These are phyloP conservation scores for Thielaviopsis populi DNA, from an alignment of 2,329 filamentous ascomycete genomes.

Conservation along the genomic window DNA sequence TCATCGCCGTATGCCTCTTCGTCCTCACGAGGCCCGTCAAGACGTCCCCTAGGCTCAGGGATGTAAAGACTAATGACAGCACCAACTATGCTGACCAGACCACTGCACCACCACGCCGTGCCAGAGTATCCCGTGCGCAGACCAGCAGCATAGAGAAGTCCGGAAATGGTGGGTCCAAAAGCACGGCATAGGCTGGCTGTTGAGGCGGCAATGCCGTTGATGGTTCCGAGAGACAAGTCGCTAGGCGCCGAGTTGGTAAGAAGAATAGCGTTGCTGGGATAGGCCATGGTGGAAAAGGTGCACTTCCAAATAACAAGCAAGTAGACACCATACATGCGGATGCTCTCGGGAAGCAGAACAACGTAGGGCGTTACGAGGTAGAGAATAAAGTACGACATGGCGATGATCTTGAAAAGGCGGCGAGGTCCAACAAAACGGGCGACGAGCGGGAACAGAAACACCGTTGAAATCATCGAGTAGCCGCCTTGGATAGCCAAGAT, in stretches of 20 bases:
- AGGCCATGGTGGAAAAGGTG: slow-evolving; percentile 78
- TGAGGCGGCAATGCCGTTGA: slow-evolving; percentile 85
- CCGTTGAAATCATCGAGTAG: slow-evolving; percentile 76
- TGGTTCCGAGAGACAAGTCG: slow-evolving; percentile 68
- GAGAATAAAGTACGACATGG: slow-evolving; percentile 70
- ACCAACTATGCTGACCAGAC: slow-evolving; percentile 58
- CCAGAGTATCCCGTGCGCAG: slow-evolving; percentile 70
- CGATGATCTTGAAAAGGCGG: slow-evolving; percentile 65
- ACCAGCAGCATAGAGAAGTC: slow-evolving; percentile 68
- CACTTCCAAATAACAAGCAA: slow-evolving; percentile 77
- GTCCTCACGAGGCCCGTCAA: slow-evolving; percentile 26
- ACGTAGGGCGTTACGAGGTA: slow-evolving; percentile 84
- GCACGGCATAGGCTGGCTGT: slow-evolving; percentile 79
- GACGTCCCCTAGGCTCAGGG: slow-evolving; percentile 41
- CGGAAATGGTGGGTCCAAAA: slow-evolving; percentile 77
- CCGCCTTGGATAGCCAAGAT: slow-evolving; percentile 80
- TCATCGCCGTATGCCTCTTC: slow-evolving; percentile 23
- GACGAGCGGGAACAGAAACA: slow-evolving; percentile 68
- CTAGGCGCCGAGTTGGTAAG: slow-evolving; percentile 78
- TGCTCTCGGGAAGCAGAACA: slow-evolving; percentile 57
- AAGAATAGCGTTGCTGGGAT: slow-evolving; percentile 79
- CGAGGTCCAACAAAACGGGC: slow-evolving; percentile 63
- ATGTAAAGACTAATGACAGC: slow-evolving; percentile 63
- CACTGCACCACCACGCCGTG: slow-evolving; percentile 85
- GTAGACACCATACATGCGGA: slow-evolving; percentile 64